Percentiles rank a stretch among this genome's conserved stretches.
Conservation (phyloP, 495 filamentous ascomycete genomes). For the Cercophora sp. region DNA sequence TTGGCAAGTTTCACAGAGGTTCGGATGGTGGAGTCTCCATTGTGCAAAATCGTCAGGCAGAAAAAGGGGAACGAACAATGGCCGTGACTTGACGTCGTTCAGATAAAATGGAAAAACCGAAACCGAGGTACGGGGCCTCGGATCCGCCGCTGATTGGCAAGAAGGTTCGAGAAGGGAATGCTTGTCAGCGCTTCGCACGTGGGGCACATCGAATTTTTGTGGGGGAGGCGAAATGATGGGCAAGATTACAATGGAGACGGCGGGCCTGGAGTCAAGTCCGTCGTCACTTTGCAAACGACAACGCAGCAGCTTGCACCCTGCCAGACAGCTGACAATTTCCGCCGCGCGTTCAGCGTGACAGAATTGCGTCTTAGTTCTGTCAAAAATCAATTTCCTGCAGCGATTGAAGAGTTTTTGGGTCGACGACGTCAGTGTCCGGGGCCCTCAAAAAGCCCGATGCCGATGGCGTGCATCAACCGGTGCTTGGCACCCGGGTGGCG, state of each 20-base stretch:
- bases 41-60: background rate
- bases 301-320: no score
- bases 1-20: background rate
- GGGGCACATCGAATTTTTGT: no score
- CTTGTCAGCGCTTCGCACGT: no score
- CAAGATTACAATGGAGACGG: no score
- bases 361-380: background rate
- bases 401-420: background rate
- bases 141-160: background rate
- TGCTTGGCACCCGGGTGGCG: conserved; percentile 3
- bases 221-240: no score
- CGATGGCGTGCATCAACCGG: background rate
- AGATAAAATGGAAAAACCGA: no score
- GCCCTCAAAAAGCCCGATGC: background rate
- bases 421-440: background rate
- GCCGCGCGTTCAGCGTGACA: no score
- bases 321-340: no score
- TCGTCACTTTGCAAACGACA: no score
- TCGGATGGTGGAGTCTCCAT: background rate
- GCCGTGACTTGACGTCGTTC: no score
- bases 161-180: background rate
- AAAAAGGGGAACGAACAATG: background rate
- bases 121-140: conserved; percentile 4
- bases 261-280: no score
- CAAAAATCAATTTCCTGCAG: background rate